phyloP scores from a whole-genome alignment of 1,284 basidiomycete genomes.

The Phylloporus sp. region DNA sequence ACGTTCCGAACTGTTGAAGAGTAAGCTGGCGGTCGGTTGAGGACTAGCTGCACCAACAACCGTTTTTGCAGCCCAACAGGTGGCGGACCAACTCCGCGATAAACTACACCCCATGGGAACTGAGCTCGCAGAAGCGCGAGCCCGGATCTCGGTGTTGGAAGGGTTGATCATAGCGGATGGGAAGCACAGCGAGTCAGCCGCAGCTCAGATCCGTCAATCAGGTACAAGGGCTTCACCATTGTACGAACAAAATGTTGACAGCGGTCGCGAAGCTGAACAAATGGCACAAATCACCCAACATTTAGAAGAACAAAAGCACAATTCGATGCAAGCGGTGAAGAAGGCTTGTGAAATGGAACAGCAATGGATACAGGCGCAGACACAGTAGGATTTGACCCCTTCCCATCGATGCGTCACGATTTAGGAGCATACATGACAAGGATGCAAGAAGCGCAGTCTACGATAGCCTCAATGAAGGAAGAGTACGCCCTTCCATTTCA shows the following conservation, averaged over 20 bases:
- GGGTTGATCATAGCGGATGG: slow-evolving; percentile 39
- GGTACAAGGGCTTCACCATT: slow-evolving; percentile 33
- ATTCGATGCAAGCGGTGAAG: slow-evolving; percentile 33
- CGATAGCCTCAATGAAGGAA: slow-evolving; percentile 40
- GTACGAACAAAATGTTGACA: slow-evolving; percentile 22
- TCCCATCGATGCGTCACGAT: slow-evolving; percentile 21
- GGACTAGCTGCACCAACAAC: slow-evolving; percentile 33
- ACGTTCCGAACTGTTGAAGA: slow-evolving; percentile 43
- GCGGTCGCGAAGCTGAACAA: slow-evolving; percentile 30
- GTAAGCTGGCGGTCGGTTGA: slow-evolving; percentile 41
- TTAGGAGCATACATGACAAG: slow-evolving; percentile 21
- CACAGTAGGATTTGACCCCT: slow-evolving; percentile 24
- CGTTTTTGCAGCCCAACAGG: slow-evolving; percentile 53
- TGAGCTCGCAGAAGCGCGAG: slow-evolving; percentile 52
- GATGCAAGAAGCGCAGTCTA: slow-evolving; percentile 37
- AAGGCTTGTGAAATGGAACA: slow-evolving; percentile 40
- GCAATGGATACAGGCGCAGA: slow-evolving; percentile 30
- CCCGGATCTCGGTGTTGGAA: slow-evolving; percentile 51
- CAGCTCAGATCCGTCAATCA: slow-evolving; percentile 33
- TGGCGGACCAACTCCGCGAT: slow-evolving; percentile 60
- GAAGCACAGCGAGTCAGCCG: slow-evolving; percentile 37
- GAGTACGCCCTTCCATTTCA: slow-evolving; percentile 38
- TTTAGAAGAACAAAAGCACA: slow-evolving; percentile 40
- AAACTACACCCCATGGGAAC: slow-evolving; percentile 54
- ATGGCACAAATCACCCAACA: slow-evolving; percentile 32